phyloP scores from a whole-genome alignment of 1,139 yeast genomes.

The Taphrina populina region DNA sequence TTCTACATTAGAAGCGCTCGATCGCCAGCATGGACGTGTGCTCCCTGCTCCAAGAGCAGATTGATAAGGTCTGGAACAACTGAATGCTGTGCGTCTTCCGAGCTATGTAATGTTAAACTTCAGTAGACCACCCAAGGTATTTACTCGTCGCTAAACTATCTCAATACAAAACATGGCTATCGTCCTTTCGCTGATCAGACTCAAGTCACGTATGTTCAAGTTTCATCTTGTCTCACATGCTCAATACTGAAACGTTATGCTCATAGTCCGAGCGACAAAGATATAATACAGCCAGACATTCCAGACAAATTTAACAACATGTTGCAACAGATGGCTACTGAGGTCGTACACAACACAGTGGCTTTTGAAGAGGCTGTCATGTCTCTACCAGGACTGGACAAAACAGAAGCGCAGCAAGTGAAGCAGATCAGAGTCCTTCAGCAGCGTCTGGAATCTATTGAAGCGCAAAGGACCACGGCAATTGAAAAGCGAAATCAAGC shows the following conservation, averaged over 20 bases:
- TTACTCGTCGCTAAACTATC: slow-evolving; percentile 56
- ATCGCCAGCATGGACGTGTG: slow-evolving; percentile 32
- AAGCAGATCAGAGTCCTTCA: slow-evolving; percentile 63
- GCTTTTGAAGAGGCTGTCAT: slow-evolving; percentile 85
- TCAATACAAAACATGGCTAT: slow-evolving; percentile 69
- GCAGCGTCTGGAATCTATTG: slow-evolving; percentile 50
- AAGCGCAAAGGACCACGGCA: slow-evolving; percentile 1
- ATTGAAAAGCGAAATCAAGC: background rate
- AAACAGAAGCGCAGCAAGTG: slow-evolving; percentile 72
- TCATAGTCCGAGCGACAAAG: slow-evolving; percentile 7
- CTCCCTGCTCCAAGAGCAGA: slow-evolving; percentile 86
- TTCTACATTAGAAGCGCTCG: no score
- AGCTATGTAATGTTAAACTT: background rate
- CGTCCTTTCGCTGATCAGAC: slow-evolving; percentile 55
- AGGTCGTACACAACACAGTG: slow-evolving; percentile 77
- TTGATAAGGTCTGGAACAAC: slow-evolving; percentile 57
- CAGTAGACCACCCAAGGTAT: slow-evolving; percentile 14
- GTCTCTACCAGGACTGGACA: slow-evolving; percentile 89
- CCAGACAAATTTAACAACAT: slow-evolving; percentile 40
- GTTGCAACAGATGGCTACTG: slow-evolving; percentile 62
- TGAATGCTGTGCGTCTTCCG: background rate
- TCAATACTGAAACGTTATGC: no score
- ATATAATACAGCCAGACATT: slow-evolving; percentile 5
- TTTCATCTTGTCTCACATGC: no score
- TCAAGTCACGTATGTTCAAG: slow-evolving; percentile 52